Conservation (phyloP, 768 basidiomycete species). For the Pleurotus giganteus region DNA sequence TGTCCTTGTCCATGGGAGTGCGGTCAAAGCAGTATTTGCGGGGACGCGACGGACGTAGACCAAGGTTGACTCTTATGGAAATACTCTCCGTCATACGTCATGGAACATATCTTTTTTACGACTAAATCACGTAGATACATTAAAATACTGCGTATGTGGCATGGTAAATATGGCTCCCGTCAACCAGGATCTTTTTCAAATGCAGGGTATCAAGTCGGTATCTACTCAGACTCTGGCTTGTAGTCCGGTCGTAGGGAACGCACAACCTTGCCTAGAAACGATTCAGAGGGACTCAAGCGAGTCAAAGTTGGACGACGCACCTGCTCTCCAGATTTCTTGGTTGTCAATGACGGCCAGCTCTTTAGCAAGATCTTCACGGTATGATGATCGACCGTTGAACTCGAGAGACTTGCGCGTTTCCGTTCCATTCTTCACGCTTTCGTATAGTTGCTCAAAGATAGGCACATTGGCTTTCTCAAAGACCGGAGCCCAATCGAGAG, state of each 20-base stretch:
- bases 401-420: conserved; percentile 97
- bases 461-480: conserved; percentile 94
- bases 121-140: no score
- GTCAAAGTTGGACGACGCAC: conserved; percentile 33
- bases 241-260: conserved; percentile 85
- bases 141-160: no score
- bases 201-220: background rate
- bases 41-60: no score
- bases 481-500: conserved; percentile 98
- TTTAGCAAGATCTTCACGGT: conserved; percentile 88
- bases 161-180: no score
- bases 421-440: conserved; percentile 91
- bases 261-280: conserved; percentile 78
- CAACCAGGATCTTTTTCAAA: background rate
- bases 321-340: conserved; percentile 99
- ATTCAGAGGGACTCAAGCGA: background rate
- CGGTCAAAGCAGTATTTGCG: background rate
- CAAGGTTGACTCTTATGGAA: no score
- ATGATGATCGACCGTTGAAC: conserved; percentile 90
- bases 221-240: conserved; percentile 59
- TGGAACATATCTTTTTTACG: no score
- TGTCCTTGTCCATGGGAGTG: conserved; percentile 47
- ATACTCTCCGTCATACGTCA: no score
- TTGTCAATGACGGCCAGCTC: conserved; percentile 94
- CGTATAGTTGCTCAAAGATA: conserved; percentile 92